Conservation (phyloP, 73 alveolate species). For the Paramecium primaurelia region DNA sequence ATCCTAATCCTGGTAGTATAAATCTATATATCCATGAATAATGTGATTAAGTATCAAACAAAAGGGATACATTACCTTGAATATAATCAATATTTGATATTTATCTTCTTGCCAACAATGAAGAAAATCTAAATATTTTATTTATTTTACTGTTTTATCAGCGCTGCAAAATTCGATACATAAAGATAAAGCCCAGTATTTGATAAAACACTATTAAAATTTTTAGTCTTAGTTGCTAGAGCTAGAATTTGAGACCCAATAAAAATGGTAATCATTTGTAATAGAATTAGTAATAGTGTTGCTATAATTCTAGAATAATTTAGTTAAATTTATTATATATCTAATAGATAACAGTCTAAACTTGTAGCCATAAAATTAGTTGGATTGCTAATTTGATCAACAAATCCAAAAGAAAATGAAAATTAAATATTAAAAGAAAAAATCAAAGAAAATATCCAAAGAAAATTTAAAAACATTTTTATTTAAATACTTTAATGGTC, state of each 20-base stretch:
- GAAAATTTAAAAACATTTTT: not conserved
- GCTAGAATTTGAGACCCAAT: not conserved
- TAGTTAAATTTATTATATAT: not conserved
- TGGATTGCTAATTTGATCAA: not conserved
- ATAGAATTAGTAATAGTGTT: not conserved
- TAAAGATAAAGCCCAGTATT: not conserved
- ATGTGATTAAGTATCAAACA: not conserved
- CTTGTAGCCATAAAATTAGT: not conserved
- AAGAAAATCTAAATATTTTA: not conserved
- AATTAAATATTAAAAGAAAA: not conserved
- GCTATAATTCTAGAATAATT: not conserved
- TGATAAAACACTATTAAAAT: not conserved
- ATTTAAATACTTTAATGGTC: not conserved
- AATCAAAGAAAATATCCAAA: not conserved
- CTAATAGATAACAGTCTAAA: not conserved
- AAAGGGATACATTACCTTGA: not conserved
- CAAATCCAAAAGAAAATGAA: not conserved
- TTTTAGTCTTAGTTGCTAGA: not conserved
- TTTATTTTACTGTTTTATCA: not conserved
- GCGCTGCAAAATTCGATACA: not conserved
- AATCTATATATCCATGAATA: not conserved
- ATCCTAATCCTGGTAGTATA: not conserved
- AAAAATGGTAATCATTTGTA: not conserved
- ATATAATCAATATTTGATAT: not conserved
- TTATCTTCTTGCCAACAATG: not conserved